Base-by-base conservation (phyloP, 1,284 basidiomycete species). In the Amylostereum areolatum region DNA sequence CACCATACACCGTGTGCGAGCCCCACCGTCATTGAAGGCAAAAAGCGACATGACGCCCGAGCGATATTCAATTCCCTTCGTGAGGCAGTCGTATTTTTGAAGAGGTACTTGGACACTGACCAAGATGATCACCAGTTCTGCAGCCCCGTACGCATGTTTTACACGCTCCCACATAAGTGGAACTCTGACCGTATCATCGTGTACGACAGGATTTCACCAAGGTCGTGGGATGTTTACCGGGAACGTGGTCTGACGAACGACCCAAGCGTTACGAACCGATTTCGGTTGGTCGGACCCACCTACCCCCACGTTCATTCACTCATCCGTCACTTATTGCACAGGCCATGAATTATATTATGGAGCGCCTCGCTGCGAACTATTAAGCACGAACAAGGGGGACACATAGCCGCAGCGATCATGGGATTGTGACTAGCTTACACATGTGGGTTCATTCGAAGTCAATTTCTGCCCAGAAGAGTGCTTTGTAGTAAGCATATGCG, bases 21-120 rank as follows among this genome's bases (percentile, higher is more conserved):
- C 75, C 1, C 80, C 81, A 1, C 62, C 61, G 0, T 47, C 59
- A 25, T 45, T 49, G 12, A 47, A 52, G 8, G 58, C 54, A 5
- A 43, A 55, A 7, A 59, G 65, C 37, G 71, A 65, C 4, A 66
- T 71, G 59, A 69, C 72, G 1, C 74, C 72, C 3, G 68, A 72
- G 43, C 66, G 79, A 34, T 82, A 75, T 57, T 80, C 78, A 1
- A 80, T 81, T 49, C 78, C 79, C 41, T 81, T 80, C 54, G 77
- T 80, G 51, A 52, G 75, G 63, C 18, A 29, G 18, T 18, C 18
- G 10, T 48, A 5, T 45, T 41, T 31, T 41, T 50, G 43, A 37
- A 39, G 12, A 34, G 24, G 10, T 28, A 3, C 24, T 36, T n/a
- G 30, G 45, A 18, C 42, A n/a, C 25, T 51, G 7, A 35, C 6